Evolutionary conservation across 495 filamentous ascomycete species (phyloP).

Genomic region (Podospora fimiseda): DNA sequence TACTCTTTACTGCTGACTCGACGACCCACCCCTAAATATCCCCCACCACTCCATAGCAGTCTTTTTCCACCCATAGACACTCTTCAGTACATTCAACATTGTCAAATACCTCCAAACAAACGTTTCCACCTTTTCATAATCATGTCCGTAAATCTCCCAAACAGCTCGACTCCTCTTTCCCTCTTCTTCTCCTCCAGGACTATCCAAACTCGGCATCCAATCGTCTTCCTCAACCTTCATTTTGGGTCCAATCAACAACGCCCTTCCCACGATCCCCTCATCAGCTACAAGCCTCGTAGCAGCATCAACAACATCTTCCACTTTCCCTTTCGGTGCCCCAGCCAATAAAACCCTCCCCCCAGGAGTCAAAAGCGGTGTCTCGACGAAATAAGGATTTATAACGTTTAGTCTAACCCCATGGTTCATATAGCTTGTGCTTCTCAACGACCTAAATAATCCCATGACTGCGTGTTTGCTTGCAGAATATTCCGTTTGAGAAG

Average conservation of each 20-base stretch:
- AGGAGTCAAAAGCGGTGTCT: conserved; percentile 50
- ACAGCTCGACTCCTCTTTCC: conserved; percentile 18
- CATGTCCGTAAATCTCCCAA: conserved; percentile 54
- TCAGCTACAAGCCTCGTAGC: conserved; percentile 40
- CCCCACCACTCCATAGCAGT: conserved; percentile 40
- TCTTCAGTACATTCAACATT: conserved; percentile 41
- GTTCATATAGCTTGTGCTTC: conserved; percentile 39
- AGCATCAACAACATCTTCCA: conserved; percentile 45
- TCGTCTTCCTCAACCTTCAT: conserved; percentile 28
- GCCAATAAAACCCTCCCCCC: conserved; percentile 43
- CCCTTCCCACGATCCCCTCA: conserved; percentile 43
- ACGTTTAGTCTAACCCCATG: conserved; percentile 54
- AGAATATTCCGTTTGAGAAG: conserved; percentile 48
- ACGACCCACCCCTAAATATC: conserved; percentile 17
- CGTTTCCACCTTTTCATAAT: conserved; percentile 49
- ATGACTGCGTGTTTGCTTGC: conserved; percentile 59
- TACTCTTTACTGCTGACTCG: no score
- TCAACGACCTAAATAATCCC: conserved; percentile 54
- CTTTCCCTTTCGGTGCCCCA: conserved; percentile 43
- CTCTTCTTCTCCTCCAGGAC: conserved; percentile 1
- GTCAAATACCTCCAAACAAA: conserved; percentile 42
- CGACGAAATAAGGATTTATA: conserved; percentile 60
- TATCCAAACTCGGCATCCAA: conserved; percentile 1
- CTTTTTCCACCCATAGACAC: conserved; percentile 44
- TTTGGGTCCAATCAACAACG: conserved; percentile 49